These are phyloP conservation scores for Penicillium taxi DNA, from an alignment of 495 filamentous ascomycete species.

Conservation along the genomic window DNA sequence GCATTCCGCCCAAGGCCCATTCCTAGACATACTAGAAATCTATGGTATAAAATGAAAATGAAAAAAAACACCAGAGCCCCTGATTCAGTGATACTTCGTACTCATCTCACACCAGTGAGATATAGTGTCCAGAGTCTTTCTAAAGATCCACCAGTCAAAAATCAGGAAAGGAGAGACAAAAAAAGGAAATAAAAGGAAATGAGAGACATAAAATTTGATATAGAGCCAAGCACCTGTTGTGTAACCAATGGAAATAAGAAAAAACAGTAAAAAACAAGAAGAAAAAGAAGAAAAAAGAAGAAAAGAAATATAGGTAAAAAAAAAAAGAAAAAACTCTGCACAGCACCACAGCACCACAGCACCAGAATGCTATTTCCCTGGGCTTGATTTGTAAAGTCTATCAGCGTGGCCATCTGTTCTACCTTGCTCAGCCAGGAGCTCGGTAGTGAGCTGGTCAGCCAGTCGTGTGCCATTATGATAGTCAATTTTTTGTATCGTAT, in stretches of 20 bases:
- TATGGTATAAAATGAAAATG: too few species aligned
- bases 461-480: background rate
- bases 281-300: background rate
- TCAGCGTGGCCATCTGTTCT: constrained; percentile 5
- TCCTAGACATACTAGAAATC: too few species aligned
- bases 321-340: background rate
- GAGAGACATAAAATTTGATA: constrained; percentile 10
- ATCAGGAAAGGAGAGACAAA: background rate
- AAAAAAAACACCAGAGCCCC: too few species aligned
- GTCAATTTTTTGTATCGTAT: constrained; percentile 4
- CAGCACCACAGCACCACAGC: constrained; percentile 2
- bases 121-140: too few species aligned
- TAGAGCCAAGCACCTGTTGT: too few species aligned
- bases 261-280: background rate
- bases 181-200: background rate
- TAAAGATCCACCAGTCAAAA: constrained; percentile 3
- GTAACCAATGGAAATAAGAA: background rate
- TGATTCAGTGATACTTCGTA: too few species aligned
- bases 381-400: constrained; percentile 8
- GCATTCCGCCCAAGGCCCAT: too few species aligned
- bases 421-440: constrained; percentile 3
- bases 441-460: constrained; percentile 5
- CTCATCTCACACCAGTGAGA: too few species aligned
- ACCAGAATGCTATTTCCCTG: constrained; percentile 4
- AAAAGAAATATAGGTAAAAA: constrained; percentile 1